Base-by-base conservation (phyloP, 345 rosid species). In the Gossypium anomalum region DNA sequence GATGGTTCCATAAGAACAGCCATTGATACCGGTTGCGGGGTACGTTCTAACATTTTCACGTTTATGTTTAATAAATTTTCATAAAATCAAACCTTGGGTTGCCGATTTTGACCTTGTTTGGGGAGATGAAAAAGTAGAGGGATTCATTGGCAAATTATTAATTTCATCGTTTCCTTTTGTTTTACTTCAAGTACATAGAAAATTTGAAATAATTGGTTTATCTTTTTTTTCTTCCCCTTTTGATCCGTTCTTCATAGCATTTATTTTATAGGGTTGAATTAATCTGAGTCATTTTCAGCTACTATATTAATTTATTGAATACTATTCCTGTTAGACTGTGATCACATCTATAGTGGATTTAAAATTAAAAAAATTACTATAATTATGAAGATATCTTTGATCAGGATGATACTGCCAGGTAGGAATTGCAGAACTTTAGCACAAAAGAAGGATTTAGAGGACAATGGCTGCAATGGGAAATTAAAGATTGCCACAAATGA, bases 21-120 rank as follows among this genome's bases (percentile, higher is more conserved):
- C 85, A 85, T 94, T 27, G 98, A 94, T 74, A 94, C 98, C 70
- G 98, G 98, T 3, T 94, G 98, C 63, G 98, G 98, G 92, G 98
- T 94, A 92, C 64, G 25, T 82, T 13, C 22, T 49, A 13, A 20
- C 52, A 52, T 29, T 0, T 58, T 71, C 22, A 29, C 7, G 29
- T 22, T 34, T 29, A 14, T 38, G 44, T 20, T 61, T n/a, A 3
- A 2, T 58, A 1, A 2, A 9, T 63, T 64, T 19, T 55, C 59
- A 16, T 74, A 10, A 34, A 17, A 69, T 76, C 65, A 19, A 57
- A 67, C 74, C 38, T 9, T 56, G 56, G 68, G 0, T 25, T 34
- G 41, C 7, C 41, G 41, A 34, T 60, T 60, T 60, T 14, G 11
- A 29, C 2, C 20, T 34, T 16, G 38, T 61, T 15, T 27, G 66